Base-by-base conservation (phyloP, 1,284 basidiomycete genomes). In the Sphaerobolus stellatus region DNA sequence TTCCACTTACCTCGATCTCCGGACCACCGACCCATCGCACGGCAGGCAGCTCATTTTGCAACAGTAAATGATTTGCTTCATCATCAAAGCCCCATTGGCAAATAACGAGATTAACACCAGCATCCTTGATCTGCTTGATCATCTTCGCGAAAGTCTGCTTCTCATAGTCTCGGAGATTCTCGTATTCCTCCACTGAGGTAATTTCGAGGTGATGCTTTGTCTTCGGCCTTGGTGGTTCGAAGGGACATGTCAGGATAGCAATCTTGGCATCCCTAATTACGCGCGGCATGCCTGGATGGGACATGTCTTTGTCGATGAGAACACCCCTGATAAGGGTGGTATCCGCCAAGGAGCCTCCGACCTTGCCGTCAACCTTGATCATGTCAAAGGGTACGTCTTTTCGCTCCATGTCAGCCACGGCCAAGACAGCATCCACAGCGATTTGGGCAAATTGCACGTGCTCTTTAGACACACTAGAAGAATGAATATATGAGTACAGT, bases 1-100 rank as follows among this genome's bases (percentile, higher is more conserved):
- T 43, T 57, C 63, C 30, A 34, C 75, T 48, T 56, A 93, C 92
- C 85, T 99, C 96, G 59, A 99, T 97, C 71, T 99, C 96, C 2
- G 97, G 96, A 20, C 96, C 97, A 59, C 96, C 96, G 54, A 99
- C 96, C 96, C 97, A 99, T 68, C 96, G 83, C 24, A 99, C 96
- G n/a, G 96, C 93, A 40, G 96, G 97, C 41, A 99, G 78, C 14
- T 95, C 90, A 68, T 98, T 98, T 76, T 98, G 95, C 88, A 99
- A 93, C 63, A 99, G 74, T 66, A 99, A 66, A 70, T 99, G 96
- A 71, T 99, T 99, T 54, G 96, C 96, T 76, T 99, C 96, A 70
- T 99, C 97, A 68, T 99, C 96, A 69, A 99, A 99, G 60, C 96
- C 96, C 96, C 96, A 99, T 71, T 99, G 97, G 73, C 96, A 99